phyloP scores from a whole-genome alignment of 768 basidiomycete genomes.

The Trametes cubensis region DNA sequence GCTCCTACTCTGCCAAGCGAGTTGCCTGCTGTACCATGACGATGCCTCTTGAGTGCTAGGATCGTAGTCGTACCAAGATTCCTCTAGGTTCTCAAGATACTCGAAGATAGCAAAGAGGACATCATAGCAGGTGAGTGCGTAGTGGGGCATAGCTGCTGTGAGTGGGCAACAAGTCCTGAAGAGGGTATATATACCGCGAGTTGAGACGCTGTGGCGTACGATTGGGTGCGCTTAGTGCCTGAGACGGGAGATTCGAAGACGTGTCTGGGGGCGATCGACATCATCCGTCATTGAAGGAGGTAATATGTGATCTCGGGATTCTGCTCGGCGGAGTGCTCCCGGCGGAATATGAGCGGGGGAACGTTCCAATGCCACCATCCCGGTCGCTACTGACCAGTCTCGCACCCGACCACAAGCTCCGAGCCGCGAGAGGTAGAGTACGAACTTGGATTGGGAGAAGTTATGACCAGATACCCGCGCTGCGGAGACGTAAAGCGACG shows the following conservation, averaged over 20 bases:
- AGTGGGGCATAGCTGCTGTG: not conserved
- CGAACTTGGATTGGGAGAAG: not conserved
- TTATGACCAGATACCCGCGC: not conserved
- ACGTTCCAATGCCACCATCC: too few species aligned
- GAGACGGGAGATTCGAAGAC: too few species aligned
- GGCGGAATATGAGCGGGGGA: too few species aligned
- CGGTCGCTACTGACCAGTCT: not conserved
- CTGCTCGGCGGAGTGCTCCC: too few species aligned
- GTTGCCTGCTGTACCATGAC: slow-evolving; percentile 7
- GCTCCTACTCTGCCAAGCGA: not conserved
- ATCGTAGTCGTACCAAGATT: slow-evolving; percentile 21
- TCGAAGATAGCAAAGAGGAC: slow-evolving; percentile 16
- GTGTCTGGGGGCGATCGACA: too few species aligned
- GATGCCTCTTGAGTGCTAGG: not conserved
- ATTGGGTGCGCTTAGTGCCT: too few species aligned
- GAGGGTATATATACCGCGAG: too few species aligned
- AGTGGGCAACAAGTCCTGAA: not conserved
- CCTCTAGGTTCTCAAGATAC: slow-evolving; percentile 1
- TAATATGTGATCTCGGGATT: too few species aligned
- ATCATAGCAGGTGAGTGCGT: slow-evolving; percentile 11
- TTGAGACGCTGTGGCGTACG: too few species aligned
- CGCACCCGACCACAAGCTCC: not conserved
- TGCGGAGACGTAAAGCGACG: slow-evolving; percentile 4
- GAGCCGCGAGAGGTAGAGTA: not conserved
- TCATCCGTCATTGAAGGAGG: too few species aligned